These are phyloP conservation scores for Backusella australiensis DNA, from an alignment of 192 early-diverging fungal genomes.

Conservation along the genomic window DNA sequence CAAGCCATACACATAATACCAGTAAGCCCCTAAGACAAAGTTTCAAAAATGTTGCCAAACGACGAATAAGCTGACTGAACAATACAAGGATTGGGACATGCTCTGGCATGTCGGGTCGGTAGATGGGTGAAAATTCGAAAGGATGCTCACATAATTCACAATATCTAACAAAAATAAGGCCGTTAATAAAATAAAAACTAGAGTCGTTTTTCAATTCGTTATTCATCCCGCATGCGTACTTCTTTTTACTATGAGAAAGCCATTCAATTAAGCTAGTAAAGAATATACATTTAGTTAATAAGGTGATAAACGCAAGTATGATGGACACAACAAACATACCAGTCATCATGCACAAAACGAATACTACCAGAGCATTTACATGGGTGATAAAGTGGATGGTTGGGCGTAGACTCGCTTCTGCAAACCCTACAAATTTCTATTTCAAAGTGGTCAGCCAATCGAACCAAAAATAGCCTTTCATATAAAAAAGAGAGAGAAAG, in stretches of 20 bases:
- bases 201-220: background rate
- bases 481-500: too few relatives aligned
- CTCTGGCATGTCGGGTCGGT: conserved; percentile 70
- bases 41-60: conserved; percentile 20
- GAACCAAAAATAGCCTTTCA: background rate
- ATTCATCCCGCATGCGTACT: conserved; percentile 31
- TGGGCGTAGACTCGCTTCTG: conserved; percentile 67
- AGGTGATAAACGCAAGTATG: background rate
- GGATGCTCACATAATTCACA: conserved; percentile 92
- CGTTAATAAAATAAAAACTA: background rate
- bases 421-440: conserved; percentile 82
- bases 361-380: conserved; percentile 97
- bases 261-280: conserved; percentile 71
- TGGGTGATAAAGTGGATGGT: conserved; percentile 88
- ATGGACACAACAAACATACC: conserved; percentile 42
- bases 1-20: conserved; percentile 74
- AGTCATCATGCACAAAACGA: conserved; percentile 92
- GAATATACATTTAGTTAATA: background rate
- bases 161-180: conserved; percentile 39
- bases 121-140: conserved; percentile 83
- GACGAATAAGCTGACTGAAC: conserved; percentile 6
- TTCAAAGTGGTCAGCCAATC: background rate
- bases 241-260: conserved; percentile 79
- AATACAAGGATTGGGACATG: conserved; percentile 54
- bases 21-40: conserved; percentile 58